A percentile compares a stretch with the other conserved stretches of the same genome.
Evolutionary conservation across 1,139 yeast genomes (phyloP).

Genomic region (Diutina siamensis): DNA sequence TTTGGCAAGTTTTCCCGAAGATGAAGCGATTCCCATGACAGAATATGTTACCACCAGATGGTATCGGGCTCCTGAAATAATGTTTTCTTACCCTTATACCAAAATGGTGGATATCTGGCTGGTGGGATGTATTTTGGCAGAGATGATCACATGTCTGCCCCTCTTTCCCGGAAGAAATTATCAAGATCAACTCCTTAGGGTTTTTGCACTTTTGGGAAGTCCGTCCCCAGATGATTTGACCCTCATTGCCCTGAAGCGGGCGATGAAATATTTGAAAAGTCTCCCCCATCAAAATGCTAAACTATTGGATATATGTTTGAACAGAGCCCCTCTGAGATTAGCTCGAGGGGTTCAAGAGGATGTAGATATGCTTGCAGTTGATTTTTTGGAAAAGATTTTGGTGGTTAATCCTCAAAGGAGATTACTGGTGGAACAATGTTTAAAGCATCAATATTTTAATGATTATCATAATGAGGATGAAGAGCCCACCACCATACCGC

Average conservation of each 20-base stretch:
- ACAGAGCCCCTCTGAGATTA: background rate
- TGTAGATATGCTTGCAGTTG: background rate
- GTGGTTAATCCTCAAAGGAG: background rate
- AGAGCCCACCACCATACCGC: background rate
- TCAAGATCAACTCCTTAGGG: conserved; percentile 51
- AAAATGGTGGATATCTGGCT: conserved; percentile 73
- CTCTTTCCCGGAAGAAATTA: conserved; percentile 75
- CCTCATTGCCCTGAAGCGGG: conserved; percentile 48
- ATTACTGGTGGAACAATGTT: background rate
- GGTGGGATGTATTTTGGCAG: conserved; percentile 68
- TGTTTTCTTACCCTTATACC: conserved; percentile 54
- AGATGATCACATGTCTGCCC: conserved; percentile 46
- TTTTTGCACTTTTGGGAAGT: conserved; percentile 53
- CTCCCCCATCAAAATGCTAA: conserved; percentile 18
- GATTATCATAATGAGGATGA: background rate
- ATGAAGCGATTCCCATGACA: conserved; percentile 36
- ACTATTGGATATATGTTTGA: background rate
- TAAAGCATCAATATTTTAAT: background rate
- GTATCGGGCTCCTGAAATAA: conserved; percentile 74
- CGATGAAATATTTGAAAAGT: conserved; percentile 47
- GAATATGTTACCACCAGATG: conserved; percentile 75
- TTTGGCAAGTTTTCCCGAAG: conserved; percentile 15
- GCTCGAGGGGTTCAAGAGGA: background rate
- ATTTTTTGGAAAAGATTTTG: background rate
- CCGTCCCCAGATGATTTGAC: conserved; percentile 48